A percentile compares a stretch with the other conserved stretches of the same genome.
Evolutionary conservation across 1,284 basidiomycete genomes (phyloP).

Genomic region (Leccinum huronense): DNA sequence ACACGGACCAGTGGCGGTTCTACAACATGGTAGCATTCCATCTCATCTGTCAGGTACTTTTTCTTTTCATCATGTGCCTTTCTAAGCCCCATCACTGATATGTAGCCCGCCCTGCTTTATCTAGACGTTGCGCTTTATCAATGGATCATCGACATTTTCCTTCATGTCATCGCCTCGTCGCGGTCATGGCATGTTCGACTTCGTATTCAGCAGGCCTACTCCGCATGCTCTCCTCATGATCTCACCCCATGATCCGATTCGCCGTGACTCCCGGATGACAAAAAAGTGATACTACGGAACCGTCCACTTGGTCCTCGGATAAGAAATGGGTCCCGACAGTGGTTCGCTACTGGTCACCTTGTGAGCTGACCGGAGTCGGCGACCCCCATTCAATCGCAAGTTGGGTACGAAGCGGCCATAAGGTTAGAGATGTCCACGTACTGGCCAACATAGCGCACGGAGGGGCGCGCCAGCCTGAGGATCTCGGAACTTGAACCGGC

Average conservation of each 20-base stretch:
- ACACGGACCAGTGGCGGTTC: neutral
- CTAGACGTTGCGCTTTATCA: neutral
- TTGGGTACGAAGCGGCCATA: constrained; percentile 23
- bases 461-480: no score
- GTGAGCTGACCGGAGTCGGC: constrained; percentile 41
- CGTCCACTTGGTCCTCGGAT: neutral
- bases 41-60: constrained; percentile 2
- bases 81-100: neutral
- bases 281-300: neutral
- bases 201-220: neutral
- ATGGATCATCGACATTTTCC: constrained; percentile 3
- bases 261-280: neutral
- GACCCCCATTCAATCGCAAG: constrained; percentile 40
- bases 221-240: neutral
- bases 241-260: neutral
- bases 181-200: constrained; percentile 1
- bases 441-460: no score
- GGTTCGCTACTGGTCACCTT: constrained; percentile 33
- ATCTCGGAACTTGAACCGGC: no score
- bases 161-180: neutral
- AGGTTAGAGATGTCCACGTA: constrained; percentile 19
- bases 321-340: neutral
- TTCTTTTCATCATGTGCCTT: neutral
- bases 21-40: constrained; percentile 5
- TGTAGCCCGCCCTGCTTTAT: constrained; percentile 19